Evolutionary conservation across 495 filamentous ascomycete species (phyloP).

Genomic region (Aspergillus nidulans): DNA sequence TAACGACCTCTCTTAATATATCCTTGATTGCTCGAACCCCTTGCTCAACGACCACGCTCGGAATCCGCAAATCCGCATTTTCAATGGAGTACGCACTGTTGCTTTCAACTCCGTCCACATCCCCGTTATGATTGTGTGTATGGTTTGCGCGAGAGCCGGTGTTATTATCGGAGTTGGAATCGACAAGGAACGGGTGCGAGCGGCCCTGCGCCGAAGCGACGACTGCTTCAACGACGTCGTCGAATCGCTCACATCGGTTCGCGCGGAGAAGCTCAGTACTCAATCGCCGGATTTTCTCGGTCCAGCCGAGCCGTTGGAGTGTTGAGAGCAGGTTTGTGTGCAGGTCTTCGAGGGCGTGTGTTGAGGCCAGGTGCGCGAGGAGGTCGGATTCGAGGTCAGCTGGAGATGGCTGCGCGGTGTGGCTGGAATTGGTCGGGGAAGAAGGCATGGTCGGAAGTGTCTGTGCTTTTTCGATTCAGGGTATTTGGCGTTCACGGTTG

Average conservation of each 20-base stretch:
- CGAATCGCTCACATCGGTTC: slow-evolving; percentile 44
- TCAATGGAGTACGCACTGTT: slow-evolving; percentile 24
- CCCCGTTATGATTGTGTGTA: slow-evolving; percentile 10
- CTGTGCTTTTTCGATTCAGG: not conserved
- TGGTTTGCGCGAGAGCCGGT: slow-evolving; percentile 6
- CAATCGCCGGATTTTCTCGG: slow-evolving; percentile 36
- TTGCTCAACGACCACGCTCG: slow-evolving; percentile 39
- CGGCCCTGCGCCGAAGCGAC: slow-evolving; percentile 40
- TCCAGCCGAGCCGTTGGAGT: slow-evolving; percentile 41
- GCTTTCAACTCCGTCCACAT: slow-evolving; percentile 13
- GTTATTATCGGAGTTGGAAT: not conserved
- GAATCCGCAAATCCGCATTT: slow-evolving; percentile 40
- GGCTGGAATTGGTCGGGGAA: slow-evolving; percentile 3
- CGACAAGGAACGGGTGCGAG: slow-evolving; percentile 25
- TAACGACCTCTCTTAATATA: slow-evolving; percentile 44
- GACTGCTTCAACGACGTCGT: slow-evolving; percentile 43
- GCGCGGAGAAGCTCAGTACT: slow-evolving; percentile 43
- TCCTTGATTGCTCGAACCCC: slow-evolving; percentile 44
- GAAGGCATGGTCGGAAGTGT: slow-evolving; percentile 11
- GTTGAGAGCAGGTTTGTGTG: slow-evolving; percentile 40
- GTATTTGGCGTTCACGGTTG: not conserved
- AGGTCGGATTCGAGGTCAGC: slow-evolving; percentile 44
- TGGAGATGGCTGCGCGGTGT: slow-evolving; percentile 9
- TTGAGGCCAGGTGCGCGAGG: slow-evolving; percentile 38
- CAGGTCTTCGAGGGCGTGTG: slow-evolving; percentile 41